Evolutionary conservation across 345 rosid species (phyloP), one percentile per base, ranked within the genome.

Genomic region (Syzygium aqueum): DNA sequence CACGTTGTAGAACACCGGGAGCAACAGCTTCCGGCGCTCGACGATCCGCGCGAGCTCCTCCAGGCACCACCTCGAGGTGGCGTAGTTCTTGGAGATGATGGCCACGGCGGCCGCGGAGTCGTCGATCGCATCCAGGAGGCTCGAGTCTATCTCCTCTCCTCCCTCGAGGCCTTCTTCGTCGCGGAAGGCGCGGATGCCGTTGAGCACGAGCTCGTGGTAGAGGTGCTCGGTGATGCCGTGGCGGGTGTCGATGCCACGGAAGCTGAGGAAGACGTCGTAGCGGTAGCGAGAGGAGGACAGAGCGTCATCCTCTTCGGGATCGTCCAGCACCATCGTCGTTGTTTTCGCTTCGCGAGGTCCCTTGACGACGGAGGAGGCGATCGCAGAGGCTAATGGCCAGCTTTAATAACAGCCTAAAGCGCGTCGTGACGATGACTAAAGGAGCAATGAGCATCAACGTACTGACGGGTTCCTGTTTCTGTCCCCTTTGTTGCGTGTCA

Each of bases 261-360:
- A 91, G 86, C 91, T 91, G 86, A 90, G 85, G 87, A 90, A 91
- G 49, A 91, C 90, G 61, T 91, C 91, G 33, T 61, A 61, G 9
- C 56, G 86, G 90, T 91, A 87, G 86, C 86, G 33, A 43, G 78
- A 43, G 56, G n/a, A 53, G 21, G 88, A 25, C 49, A 78, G 46
- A 28, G 49, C 85, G 17, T 23, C 85, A 10, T 73, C 88, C 14
- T 87, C 78, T 19, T 80, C 78, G 46, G 73, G 37, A 61, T 61
- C 73, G n/a, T n/a, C 73, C 37, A n/a, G 17, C 73, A 61, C 73
- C 73, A 61, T n/a, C 33, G 73, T 61, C 19, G 73, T 13, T 1
- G 73, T 0, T 8, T 61, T 61, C 73, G 73, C 73, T n/a, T 61
- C 13, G 73, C 37, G 73, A 61, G 73, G 33, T n/a, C 73, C 0